These are phyloP conservation scores for Ascobolus immersus DNA, from an alignment of 495 filamentous ascomycete species.

Conservation along the genomic window DNA sequence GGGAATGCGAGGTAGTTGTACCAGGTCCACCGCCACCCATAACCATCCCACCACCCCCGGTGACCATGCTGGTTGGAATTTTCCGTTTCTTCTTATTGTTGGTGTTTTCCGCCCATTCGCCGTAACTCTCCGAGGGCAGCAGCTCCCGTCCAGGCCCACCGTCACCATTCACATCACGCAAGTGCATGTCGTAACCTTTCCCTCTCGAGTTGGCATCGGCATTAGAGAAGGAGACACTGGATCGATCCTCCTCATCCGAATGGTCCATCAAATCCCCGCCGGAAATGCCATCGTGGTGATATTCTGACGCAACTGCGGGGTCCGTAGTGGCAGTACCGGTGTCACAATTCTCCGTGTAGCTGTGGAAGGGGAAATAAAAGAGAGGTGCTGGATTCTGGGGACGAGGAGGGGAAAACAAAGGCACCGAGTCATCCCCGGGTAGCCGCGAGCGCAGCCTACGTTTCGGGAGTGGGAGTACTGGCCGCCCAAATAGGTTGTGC, in stretches of 20 bases:
- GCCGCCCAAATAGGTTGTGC: slow-evolving; percentile 20
- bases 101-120: slow-evolving; percentile 93
- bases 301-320: too few relatives aligned
- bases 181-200: slow-evolving; percentile 12
- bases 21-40: slow-evolving; percentile 25
- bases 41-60: slow-evolving; percentile 19
- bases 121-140: slow-evolving; percentile 43
- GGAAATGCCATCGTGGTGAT: too few relatives aligned
- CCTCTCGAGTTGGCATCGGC: slow-evolving; percentile 15
- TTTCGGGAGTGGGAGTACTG: slow-evolving; percentile 82
- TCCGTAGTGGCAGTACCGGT: too few relatives aligned
- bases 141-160: slow-evolving; percentile 4
- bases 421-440: slow-evolving; percentile 58
- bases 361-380: slow-evolving; percentile 46
- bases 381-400: slow-evolving; percentile 33
- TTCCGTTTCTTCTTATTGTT: slow-evolving; percentile 99
- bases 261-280: slow-evolving; percentile 10
- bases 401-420: slow-evolving; percentile 52
- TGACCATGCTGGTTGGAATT: slow-evolving; percentile 50
- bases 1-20: slow-evolving; percentile 5
- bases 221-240: too few relatives aligned
- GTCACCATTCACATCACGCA: slow-evolving; percentile 3
- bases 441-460: slow-evolving; percentile 62
- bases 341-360: slow-evolving; percentile 16
- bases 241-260: slow-evolving; percentile 14